A percentile compares a stretch with the other conserved stretches of the same genome.
phyloP scores from a whole-genome alignment of 805 yeast genomes.

The Cyberlindnera bimundalis region DNA sequence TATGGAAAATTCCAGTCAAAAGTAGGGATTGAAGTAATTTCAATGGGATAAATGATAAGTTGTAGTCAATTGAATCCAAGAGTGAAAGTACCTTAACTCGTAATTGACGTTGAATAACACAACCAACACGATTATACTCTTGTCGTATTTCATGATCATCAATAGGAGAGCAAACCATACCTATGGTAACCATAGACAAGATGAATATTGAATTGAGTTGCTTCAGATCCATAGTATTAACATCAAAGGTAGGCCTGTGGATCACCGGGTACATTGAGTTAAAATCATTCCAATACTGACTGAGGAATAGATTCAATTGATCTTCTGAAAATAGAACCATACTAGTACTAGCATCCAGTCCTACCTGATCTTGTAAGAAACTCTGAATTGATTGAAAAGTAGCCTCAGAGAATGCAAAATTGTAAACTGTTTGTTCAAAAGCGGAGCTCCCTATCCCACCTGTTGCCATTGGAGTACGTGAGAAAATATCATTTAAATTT shows the following conservation, averaged over 20 bases:
- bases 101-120: slow-evolving; percentile 21
- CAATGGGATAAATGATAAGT: slow-evolving; percentile 14
- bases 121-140: slow-evolving; percentile 13
- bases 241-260: slow-evolving; percentile 34
- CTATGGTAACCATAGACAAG: slow-evolving; percentile 17
- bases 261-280: slow-evolving; percentile 38
- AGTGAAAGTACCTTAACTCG: slow-evolving; percentile 13
- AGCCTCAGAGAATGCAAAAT: background rate
- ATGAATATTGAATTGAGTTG: slow-evolving; percentile 16
- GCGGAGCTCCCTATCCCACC: background rate
- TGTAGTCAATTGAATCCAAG: slow-evolving; percentile 11
- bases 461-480: background rate
- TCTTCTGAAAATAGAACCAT: background rate
- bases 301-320: slow-evolving; percentile 22
- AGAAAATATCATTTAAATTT: background rate
- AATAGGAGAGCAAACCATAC: slow-evolving; percentile 21
- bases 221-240: slow-evolving; percentile 5
- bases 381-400: background rate
- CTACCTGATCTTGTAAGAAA: background rate
- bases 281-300: slow-evolving; percentile 35
- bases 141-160: background rate
- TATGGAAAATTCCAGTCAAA: slow-evolving; percentile 21
- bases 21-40: slow-evolving; percentile 26
- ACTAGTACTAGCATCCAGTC: background rate
- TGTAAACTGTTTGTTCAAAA: background rate